A percentile compares a stretch with the other conserved stretches of the same genome.
phyloP scores from a whole-genome alignment of 805 yeast genomes.

The Myxozyma geophila region DNA sequence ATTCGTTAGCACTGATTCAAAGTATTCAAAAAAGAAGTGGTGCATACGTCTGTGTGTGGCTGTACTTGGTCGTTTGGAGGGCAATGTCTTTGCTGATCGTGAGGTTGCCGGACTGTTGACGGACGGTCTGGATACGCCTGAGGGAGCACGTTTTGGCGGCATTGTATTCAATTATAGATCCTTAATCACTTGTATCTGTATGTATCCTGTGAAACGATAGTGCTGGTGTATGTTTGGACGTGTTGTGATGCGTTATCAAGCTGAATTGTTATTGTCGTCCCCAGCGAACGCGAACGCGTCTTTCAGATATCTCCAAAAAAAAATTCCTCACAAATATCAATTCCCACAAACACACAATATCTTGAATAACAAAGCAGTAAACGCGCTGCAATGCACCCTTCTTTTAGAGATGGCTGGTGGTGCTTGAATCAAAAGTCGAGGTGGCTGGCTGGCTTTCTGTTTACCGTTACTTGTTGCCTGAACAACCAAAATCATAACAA shows the following conservation, averaged over 20 bases:
- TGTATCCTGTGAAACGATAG: too few relatives aligned
- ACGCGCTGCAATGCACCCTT: background rate
- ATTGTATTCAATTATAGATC: background rate
- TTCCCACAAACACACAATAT: background rate
- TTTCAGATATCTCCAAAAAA: too few relatives aligned
- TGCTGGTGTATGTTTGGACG: too few relatives aligned
- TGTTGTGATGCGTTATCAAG: too few relatives aligned
- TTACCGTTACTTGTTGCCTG: constrained; percentile 1
- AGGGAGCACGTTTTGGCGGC: constrained; percentile 21
- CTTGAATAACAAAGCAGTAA: background rate
- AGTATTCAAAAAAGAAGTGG: background rate
- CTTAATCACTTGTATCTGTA: background rate
- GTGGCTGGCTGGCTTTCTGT: background rate
- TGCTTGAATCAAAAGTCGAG: background rate
- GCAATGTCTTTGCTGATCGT: constrained; percentile 26
- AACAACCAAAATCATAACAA: constrained; percentile 1
- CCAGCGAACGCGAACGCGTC: too few relatives aligned
- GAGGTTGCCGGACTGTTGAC: constrained; percentile 16
- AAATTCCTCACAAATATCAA: background rate
- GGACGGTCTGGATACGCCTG: background rate
- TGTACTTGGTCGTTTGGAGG: constrained; percentile 12
- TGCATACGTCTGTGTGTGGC: constrained; percentile 2
- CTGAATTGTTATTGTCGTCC: too few relatives aligned
- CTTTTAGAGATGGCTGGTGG: background rate
- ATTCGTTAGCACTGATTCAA: background rate